These are phyloP conservation scores for Rhodocollybia butyracea DNA, from an alignment of 768 basidiomycete genomes.

Conservation along the genomic window DNA sequence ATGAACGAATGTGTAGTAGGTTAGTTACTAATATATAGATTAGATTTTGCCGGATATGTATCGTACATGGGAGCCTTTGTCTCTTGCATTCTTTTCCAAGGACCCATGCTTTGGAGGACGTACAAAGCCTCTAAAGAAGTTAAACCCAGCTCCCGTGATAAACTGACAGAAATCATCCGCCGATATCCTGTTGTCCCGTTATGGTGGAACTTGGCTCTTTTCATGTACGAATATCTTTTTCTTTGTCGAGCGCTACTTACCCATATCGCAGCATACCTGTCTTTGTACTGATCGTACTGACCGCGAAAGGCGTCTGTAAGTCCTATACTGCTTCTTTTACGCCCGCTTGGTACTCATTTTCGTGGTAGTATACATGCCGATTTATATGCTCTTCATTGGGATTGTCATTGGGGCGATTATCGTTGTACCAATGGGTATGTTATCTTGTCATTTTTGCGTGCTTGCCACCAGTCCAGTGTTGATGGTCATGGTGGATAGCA, in stretches of 20 bases:
- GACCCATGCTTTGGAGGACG: conserved; percentile 16
- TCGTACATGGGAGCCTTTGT: conserved; percentile 22
- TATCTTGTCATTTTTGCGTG: neutral
- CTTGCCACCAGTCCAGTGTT: no score
- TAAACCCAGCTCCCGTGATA: conserved; percentile 16
- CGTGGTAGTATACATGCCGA: conserved; percentile 15
- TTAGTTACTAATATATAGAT: neutral
- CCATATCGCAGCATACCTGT: conserved; percentile 10
- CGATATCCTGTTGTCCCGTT: conserved; percentile 19
- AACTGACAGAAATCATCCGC: conserved; percentile 20
- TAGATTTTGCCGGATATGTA: conserved; percentile 15
- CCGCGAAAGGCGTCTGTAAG: conserved; percentile 17
- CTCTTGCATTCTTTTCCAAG: conserved; percentile 19
- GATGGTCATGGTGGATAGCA: conserved; percentile 6
- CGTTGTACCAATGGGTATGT: conserved; percentile 9
- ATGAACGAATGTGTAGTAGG: neutral
- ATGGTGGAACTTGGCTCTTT: conserved; percentile 21
- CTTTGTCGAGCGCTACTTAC: neutral
- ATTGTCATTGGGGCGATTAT: conserved; percentile 19
- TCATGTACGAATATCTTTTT: conserved; percentile 9
- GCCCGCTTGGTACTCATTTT: neutral
- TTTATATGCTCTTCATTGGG: conserved; percentile 22
- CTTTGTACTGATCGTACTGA: conserved; percentile 16
- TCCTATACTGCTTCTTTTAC: neutral
- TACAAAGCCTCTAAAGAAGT: conserved; percentile 6